Evolutionary conservation across 306 rosid species (phyloP).

Genomic region (Begonia masoniana): DNA sequence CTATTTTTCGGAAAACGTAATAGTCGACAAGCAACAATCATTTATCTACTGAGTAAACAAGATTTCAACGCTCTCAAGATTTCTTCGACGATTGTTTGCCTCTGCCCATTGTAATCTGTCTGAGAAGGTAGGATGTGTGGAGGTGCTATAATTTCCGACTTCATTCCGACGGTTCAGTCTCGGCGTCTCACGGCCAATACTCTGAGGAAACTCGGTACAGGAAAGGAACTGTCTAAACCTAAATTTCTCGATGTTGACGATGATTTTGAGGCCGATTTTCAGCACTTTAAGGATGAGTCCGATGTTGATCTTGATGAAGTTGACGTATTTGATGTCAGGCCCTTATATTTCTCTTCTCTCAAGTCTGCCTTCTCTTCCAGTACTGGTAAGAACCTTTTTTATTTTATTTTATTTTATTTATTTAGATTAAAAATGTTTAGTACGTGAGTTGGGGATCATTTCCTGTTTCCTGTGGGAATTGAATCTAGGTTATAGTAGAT

Average conservation of each 20-base stretch:
- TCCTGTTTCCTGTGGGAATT: too few relatives aligned
- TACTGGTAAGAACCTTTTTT: neutral
- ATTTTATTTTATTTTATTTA: neutral
- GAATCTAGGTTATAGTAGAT: too few relatives aligned
- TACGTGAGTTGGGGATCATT: too few relatives aligned
- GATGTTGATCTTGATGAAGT: neutral
- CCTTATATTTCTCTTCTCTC: neutral
- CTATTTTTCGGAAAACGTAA: too few relatives aligned
- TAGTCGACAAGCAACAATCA: too few relatives aligned
- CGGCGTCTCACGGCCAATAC: constrained; percentile 49
- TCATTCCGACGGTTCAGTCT: constrained; percentile 40
- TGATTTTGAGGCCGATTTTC: constrained; percentile 48
- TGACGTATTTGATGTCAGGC: neutral
- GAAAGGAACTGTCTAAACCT: constrained; percentile 26
- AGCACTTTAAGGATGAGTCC: constrained; percentile 2
- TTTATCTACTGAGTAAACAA: too few relatives aligned
- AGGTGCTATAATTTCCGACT: constrained; percentile 91
- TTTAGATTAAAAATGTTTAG: neutral
- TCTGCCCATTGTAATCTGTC: neutral
- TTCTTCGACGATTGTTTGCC: too few relatives aligned
- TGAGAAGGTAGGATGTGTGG: constrained; percentile 57
- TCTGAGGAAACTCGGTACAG: constrained; percentile 32
- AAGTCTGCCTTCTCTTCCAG: neutral
- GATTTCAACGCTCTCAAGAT: too few relatives aligned
- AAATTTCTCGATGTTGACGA: constrained; percentile 32